Evolutionary conservation across 495 filamentous ascomycete genomes (phyloP).

Genomic region (Penicillium angulare): DNA sequence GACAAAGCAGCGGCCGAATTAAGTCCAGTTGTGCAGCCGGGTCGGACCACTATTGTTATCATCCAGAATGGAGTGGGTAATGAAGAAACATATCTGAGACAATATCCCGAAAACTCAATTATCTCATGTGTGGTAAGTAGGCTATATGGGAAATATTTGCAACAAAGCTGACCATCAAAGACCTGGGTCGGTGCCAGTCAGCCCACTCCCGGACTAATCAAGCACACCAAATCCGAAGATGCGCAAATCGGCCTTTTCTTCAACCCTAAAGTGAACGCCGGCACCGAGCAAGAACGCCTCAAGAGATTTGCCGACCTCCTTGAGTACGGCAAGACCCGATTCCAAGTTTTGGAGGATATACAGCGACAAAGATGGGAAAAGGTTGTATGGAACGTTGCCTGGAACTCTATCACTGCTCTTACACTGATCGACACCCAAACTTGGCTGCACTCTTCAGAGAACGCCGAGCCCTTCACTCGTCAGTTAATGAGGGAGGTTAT

Average conservation of each 20-base stretch:
- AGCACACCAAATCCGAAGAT: slow-evolving; percentile 48
- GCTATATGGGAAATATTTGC: not conserved
- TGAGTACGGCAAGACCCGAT: slow-evolving; percentile 33
- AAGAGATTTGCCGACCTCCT: slow-evolving; percentile 39
- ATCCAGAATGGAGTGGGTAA: slow-evolving; percentile 73
- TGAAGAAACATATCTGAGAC: slow-evolving; percentile 55
- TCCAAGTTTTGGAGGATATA: slow-evolving; percentile 41
- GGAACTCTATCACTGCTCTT: slow-evolving; percentile 53
- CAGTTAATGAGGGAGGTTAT: slow-evolving; percentile 51
- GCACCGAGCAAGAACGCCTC: slow-evolving; percentile 31
- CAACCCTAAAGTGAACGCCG: slow-evolving; percentile 24
- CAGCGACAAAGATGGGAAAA: slow-evolving; percentile 53
- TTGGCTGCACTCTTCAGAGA: slow-evolving; percentile 44
- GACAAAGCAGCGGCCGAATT: slow-evolving; percentile 31
- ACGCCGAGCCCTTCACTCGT: slow-evolving; percentile 42
- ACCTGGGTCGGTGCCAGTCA: slow-evolving; percentile 53
- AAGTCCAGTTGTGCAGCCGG: slow-evolving; percentile 35
- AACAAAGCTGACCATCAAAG: slow-evolving; percentile 14
- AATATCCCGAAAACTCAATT: slow-evolving; percentile 55
- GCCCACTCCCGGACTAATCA: slow-evolving; percentile 39
- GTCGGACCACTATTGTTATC: slow-evolving; percentile 51
- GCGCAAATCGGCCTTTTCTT: slow-evolving; percentile 47
- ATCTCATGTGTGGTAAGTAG: slow-evolving; percentile 54
- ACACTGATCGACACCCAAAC: slow-evolving; percentile 48
- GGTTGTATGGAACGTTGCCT: slow-evolving; percentile 54